Percentiles rank a stretch among this genome's conserved stretches.
phyloP scores from a whole-genome alignment of 495 filamentous ascomycete genomes.

The Geopyxis carbonaria region DNA sequence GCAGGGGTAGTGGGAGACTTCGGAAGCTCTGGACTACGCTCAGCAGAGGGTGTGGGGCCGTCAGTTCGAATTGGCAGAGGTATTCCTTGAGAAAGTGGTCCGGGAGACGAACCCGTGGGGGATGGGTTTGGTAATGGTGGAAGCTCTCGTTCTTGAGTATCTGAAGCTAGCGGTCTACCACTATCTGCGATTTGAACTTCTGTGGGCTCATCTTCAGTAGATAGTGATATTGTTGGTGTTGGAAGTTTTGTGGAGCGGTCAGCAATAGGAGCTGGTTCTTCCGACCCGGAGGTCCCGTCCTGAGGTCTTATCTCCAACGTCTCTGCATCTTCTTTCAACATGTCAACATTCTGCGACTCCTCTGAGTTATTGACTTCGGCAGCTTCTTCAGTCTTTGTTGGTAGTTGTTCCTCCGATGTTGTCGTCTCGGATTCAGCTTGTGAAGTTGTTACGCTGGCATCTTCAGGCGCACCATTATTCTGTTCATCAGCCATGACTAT shows the following conservation, averaged over 20 bases:
- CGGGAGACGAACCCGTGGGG: conserved; percentile 7
- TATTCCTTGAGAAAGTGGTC: conserved; percentile 15
- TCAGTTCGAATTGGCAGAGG: conserved; percentile 18
- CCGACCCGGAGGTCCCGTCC: too few species aligned
- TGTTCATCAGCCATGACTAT: conserved; percentile 23
- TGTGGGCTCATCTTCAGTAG: conserved; percentile 2
- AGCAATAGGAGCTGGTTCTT: not conserved
- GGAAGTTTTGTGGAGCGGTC: not conserved
- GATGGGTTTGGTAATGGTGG: conserved; percentile 11
- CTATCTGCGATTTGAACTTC: conserved; percentile 4
- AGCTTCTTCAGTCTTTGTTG: too few species aligned
- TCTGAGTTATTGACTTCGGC: too few species aligned
- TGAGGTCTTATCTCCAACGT: too few species aligned
- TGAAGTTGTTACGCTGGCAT: conserved; percentile 6
- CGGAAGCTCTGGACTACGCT: conserved; percentile 6
- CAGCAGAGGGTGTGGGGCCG: not conserved
- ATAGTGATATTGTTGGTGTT: conserved; percentile 6
- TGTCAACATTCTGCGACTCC: too few species aligned
- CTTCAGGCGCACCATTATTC: conserved; percentile 5
- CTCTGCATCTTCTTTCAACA: too few species aligned
- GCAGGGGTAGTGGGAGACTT: conserved; percentile 16
- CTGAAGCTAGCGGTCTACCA: not conserved
- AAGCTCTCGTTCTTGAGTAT: conserved; percentile 15
- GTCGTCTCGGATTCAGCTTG: conserved; percentile 5
- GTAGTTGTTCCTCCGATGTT: too few species aligned